Base-by-base conservation (phyloP, 306 rosid genomes). In the Quercus wislizeni region DNA sequence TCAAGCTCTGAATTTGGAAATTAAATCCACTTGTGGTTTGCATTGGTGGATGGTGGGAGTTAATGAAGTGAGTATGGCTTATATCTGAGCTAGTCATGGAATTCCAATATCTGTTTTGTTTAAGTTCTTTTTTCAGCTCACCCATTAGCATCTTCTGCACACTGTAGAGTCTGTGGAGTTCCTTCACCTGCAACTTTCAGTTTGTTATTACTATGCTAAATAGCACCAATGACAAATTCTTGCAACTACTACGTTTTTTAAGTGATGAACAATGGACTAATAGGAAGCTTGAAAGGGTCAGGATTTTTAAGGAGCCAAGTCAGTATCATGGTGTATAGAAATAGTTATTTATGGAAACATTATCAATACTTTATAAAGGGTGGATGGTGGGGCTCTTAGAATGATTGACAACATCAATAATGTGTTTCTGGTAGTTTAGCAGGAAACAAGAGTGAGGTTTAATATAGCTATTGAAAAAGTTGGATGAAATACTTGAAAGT, bases 111-210 rank as follows among this genome's bases (percentile, higher is more conserved):
- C 63, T 75, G 68, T 82, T 83, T 76, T 84, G 88, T 57, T 84
- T 86, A 14, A 28, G 77, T 70, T 90, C 89, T 15, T 79, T 87
- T 74, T 83, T 84, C 65, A 86, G 67, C 64, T 92, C 97, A 28
- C 80, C 87, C 99, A 89, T 90, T 78, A 91, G 63, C 96, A 46
- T 89, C 84, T 88, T 95, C 78, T 95, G 99, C 71, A 90, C 93
- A 28, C 76, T 87, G 77, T 93, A 91, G 70, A 93, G 83, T 73
- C 96, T 75, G 81, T 95, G 99, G 46, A 95, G 97, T 75, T 95
- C 99, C 72, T 84, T 74, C 52, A 90, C 94, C 99, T 95, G 86
- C 79, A 89, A 82, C 74, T 27, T 78, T 61, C 69, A 76, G 27
- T 69, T 71, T 75, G 61, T 79, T 51, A 71, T 58, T 5, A 33